phyloP scores from a whole-genome alignment of 2,329 filamentous ascomycete genomes.

The Paraconiothyrium sp. region DNA sequence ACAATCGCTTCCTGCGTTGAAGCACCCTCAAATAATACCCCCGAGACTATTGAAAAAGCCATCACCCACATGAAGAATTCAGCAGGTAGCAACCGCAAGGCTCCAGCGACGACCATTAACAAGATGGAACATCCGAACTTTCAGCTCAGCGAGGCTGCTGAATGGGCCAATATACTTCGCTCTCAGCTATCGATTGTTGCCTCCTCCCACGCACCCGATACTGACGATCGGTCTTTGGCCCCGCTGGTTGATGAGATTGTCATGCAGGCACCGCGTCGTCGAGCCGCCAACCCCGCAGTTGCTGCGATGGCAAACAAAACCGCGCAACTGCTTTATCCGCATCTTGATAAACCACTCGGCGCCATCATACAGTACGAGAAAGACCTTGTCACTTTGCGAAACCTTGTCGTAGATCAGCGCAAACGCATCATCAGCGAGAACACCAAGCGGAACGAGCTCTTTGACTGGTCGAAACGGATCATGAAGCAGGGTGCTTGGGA shows the following conservation, averaged over 20 bases:
- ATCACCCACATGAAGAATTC: not conserved
- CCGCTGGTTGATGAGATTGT: constrained; percentile 30
- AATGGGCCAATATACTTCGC: constrained; percentile 29
- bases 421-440: constrained; percentile 28
- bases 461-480: constrained; percentile 40
- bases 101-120: not conserved
- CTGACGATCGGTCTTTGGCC: constrained; percentile 17
- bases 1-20: not conserved
- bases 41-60: not conserved
- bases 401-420: constrained; percentile 30
- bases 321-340: constrained; percentile 36
- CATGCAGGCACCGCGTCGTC: constrained; percentile 38
- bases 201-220: constrained; percentile 18
- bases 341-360: constrained; percentile 25
- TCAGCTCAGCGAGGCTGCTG: not conserved
- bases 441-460: constrained; percentile 28
- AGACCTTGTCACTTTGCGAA: constrained; percentile 36
- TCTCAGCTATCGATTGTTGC: constrained; percentile 20
- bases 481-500: constrained; percentile 49
- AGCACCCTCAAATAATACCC: not conserved
- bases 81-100: not conserved
- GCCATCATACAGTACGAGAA: constrained; percentile 42
- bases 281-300: constrained; percentile 27
- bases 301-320: constrained; percentile 30
- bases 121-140: not conserved